Evolutionary conservation across 2,329 filamentous ascomycete species (phyloP).

Genomic region (Arthrobotrys pseudoclavata): DNA sequence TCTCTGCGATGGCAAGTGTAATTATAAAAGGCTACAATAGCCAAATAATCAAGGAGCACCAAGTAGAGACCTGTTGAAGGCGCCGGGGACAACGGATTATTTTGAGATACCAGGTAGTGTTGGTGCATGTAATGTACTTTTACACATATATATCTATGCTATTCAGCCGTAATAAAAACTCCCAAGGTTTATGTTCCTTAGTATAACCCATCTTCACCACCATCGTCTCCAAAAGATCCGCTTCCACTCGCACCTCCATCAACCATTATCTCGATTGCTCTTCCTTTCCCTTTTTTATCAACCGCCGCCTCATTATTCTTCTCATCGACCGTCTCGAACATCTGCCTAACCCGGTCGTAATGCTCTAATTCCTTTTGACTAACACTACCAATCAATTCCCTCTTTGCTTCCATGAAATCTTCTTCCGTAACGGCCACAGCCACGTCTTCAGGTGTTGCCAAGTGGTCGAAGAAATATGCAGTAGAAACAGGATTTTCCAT

Average conservation of each 20-base stretch:
- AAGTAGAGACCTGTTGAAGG: too few species aligned
- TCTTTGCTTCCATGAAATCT: conserved; percentile 85
- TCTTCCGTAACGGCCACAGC: conserved; percentile 88
- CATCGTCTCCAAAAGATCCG: conserved; percentile 62
- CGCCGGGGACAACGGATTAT: not conserved
- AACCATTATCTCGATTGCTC: conserved; percentile 65
- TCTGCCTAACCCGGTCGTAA: conserved; percentile 84
- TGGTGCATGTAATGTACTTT: not conserved
- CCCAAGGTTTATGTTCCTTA: not conserved
- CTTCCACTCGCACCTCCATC: conserved; percentile 62
- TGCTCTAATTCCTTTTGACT: conserved; percentile 85
- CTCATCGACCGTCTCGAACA: conserved; percentile 75
- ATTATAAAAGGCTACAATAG: too few species aligned
- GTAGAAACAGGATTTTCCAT: conserved; percentile 75
- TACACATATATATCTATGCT: conserved; percentile 7
- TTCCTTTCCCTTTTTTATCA: conserved; percentile 66
- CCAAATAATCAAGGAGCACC: too few species aligned
- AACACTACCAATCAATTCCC: conserved; percentile 91
- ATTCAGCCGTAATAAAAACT: not conserved
- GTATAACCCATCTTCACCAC: conserved; percentile 66
- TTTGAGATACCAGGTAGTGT: not conserved
- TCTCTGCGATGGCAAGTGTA: too few species aligned
- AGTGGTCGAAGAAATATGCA: conserved; percentile 95
- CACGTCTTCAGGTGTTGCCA: conserved; percentile 84
- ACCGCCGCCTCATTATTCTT: conserved; percentile 62